phyloP scores from a whole-genome alignment of 202 grass and related monocot species.

The Miscanthus sacchariflorus region DNA sequence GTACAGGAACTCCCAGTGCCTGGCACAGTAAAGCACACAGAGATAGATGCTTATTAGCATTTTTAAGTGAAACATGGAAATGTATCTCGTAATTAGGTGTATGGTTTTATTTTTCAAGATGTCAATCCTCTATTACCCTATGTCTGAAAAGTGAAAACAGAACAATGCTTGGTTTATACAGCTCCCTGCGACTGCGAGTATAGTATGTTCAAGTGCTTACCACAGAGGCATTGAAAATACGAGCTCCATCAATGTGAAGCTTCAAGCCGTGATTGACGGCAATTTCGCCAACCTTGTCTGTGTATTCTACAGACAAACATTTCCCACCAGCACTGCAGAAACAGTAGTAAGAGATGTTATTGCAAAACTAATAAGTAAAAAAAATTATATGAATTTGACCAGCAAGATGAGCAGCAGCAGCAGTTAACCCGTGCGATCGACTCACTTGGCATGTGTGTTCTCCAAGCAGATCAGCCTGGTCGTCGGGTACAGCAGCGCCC shows the following conservation, averaged over 20 bases:
- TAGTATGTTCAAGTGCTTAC: conserved; percentile 44
- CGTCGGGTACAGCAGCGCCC: conserved; percentile 69
- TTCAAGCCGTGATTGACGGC: conserved; percentile 77
- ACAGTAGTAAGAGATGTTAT: background rate
- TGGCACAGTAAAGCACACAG: conserved; percentile 32
- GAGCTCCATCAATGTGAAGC: conserved; percentile 95
- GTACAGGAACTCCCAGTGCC: conserved; percentile 88
- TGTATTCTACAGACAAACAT: conserved; percentile 79
- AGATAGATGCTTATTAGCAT: background rate
- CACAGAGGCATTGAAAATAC: conserved; percentile 95
- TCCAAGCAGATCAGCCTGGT: conserved; percentile 95
- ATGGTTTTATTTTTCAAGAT: background rate
- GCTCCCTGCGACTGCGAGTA: background rate
- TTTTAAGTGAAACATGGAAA: background rate
- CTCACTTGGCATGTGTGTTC: conserved; percentile 98
- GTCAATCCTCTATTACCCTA: too few species aligned
- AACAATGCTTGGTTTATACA: background rate
- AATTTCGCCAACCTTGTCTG: conserved; percentile 79
- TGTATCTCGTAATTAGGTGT: background rate
- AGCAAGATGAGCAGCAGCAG: background rate
- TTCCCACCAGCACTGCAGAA: conserved; percentile 76
- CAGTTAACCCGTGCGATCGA: background rate
- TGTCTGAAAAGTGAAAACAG: background rate
- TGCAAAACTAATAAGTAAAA: background rate
- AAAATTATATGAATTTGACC: background rate